Evolutionary conservation across 306 rosid genomes (phyloP), one percentile per base, ranked within the genome.

Genomic region (Phaseolus lunatus): DNA sequence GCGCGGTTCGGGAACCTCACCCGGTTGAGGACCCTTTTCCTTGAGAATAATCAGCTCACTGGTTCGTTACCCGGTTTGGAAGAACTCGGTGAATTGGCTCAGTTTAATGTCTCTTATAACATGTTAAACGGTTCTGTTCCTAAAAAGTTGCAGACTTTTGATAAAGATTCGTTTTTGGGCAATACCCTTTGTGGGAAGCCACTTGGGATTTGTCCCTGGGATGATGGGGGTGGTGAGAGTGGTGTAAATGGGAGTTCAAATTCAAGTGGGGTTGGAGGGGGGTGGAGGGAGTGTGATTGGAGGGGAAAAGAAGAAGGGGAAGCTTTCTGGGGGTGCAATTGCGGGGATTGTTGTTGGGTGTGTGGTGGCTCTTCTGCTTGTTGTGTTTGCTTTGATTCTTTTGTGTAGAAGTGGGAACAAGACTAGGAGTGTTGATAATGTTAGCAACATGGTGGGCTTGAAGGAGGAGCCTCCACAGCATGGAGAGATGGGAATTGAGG

Each of bases 271-370:
- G 78, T 70, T 66, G 75, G 35, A 9, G 74, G 15, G 15, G 23
- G 64, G 73, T 79, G 64, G 61, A 20, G 76, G 73, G 74, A 31
- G 45, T 33, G 72, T 15, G 79, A 43, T 41, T 66, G 22, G 22
- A 23, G 56, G 24, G 23, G 26, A 31, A 26, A 74, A 67, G 48
- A 66, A 69, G 48, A 87, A 74, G 49, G 65, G 78, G n/a, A 84
- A 80, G 70, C 71, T 89, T 22, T 83, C 91, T 49, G 88, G 91
- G 39, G 89, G 89, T 20, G 89, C 88, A 23, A 80, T 87, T 56
- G 93, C 88, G 13, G 93, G 91, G 27, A 87, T 89, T 69, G 89
- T 84, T 27, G 54, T 87, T 78, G 93, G 91, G 12, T 84, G 87
- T 24, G 88, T 77, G 61, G 77, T 87, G 84, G 27, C 73, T 57